phyloP scores from a whole-genome alignment of 345 rosid genomes.

The Adansonia digitata region DNA sequence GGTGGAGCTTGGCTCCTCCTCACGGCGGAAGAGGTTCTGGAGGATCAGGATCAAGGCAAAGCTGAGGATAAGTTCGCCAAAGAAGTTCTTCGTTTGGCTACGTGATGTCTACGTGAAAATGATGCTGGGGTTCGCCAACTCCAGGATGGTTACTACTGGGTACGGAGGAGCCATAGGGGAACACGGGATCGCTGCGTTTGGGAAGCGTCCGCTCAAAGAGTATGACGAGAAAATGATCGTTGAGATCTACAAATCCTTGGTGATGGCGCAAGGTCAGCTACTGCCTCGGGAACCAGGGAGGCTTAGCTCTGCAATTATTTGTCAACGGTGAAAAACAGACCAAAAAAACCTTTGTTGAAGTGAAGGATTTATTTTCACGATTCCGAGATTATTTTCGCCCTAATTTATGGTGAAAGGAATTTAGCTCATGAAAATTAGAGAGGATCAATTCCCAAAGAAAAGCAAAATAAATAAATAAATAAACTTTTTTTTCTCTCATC shows the following conservation, averaged over 20 bases:
- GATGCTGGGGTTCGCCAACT: constrained; percentile 50
- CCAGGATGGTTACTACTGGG: constrained; percentile 21
- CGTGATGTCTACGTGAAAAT: constrained; percentile 54
- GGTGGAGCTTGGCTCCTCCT: constrained; percentile 18
- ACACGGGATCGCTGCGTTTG: constrained; percentile 17
- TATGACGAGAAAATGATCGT: constrained; percentile 54
- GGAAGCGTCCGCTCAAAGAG: constrained; percentile 35
- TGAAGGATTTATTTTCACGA: not conserved
- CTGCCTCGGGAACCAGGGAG: constrained; percentile 33
- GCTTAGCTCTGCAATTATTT: constrained; percentile 21
- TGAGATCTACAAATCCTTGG: constrained; percentile 62
- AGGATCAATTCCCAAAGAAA: not conserved
- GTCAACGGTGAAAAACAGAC: constrained; percentile 7
- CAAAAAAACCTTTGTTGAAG: no score
- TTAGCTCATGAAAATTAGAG: not conserved
- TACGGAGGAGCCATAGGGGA: constrained; percentile 21
- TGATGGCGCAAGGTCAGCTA: constrained; percentile 43
- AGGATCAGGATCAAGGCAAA: constrained; percentile 44
- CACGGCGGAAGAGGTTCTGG: constrained; percentile 24
- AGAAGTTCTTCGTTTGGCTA: constrained; percentile 40
- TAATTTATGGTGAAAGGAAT: not conserved
- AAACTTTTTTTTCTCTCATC: not conserved
- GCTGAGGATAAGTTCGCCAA: constrained; percentile 32
- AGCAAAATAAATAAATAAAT: not conserved
- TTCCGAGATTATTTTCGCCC: not conserved